These are phyloP conservation scores for Fusarium protoensiforme DNA, from an alignment of 2,329 filamentous ascomycete genomes.

Conservation along the genomic window DNA sequence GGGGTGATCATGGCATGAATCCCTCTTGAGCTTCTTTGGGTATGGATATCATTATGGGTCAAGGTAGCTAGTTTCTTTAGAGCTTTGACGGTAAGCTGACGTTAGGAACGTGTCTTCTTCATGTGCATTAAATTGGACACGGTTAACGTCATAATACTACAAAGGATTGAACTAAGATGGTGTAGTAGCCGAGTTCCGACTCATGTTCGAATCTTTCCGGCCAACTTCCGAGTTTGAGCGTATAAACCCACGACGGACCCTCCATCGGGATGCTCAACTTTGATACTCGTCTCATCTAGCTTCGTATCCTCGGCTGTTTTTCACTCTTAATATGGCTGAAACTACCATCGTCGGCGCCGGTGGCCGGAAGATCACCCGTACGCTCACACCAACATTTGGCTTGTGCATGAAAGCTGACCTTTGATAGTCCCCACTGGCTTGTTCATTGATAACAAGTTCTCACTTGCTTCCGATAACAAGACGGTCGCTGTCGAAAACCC, in stretches of 20 bases:
- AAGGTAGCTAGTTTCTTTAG: not conserved
- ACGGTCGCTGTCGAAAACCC: conserved; percentile 5
- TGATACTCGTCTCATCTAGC: not conserved
- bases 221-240: not conserved
- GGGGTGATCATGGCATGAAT: not conserved
- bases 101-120: not conserved
- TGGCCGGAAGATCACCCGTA: not conserved
- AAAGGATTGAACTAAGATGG: not conserved
- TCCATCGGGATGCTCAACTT: not conserved
- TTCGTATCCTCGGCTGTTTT: no score
- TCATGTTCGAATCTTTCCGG: not conserved
- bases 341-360: not conserved
- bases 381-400: not conserved
- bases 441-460: conserved; percentile 11
- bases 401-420: not conserved
- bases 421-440: not conserved
- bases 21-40: not conserved
- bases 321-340: not conserved
- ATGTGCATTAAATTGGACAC: not conserved
- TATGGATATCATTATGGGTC: not conserved
- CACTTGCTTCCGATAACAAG: not conserved
- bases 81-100: not conserved
- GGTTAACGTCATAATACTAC: not conserved
- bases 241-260: not conserved
- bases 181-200: not conserved